These are phyloP conservation scores for Fusarium sublunatum DNA, from an alignment of 2,329 filamentous ascomycete genomes.

Conservation along the genomic window DNA sequence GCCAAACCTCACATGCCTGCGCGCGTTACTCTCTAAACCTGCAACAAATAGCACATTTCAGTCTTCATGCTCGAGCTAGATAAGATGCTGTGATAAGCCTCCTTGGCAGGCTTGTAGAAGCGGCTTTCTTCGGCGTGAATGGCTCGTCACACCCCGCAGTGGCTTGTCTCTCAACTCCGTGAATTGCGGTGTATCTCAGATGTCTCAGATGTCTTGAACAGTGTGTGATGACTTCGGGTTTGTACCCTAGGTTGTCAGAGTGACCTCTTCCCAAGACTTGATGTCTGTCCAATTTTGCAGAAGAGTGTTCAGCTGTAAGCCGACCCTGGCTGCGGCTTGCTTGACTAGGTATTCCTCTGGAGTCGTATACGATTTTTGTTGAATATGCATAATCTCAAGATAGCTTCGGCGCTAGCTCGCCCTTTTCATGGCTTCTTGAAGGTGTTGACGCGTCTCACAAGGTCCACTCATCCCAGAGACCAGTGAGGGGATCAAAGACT, in stretches of 20 bases:
- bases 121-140: slow-evolving; percentile 52
- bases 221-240: slow-evolving; percentile 54
- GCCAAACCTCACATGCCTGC: slow-evolving; percentile 56
- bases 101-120: slow-evolving; percentile 52
- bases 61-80: slow-evolving; percentile 42
- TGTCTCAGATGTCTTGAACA: slow-evolving; percentile 50
- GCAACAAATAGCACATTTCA: slow-evolving; percentile 52
- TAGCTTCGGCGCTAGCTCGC: slow-evolving; percentile 53
- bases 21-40: slow-evolving; percentile 52
- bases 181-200: slow-evolving; percentile 45
- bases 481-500: slow-evolving; percentile 56
- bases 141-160: slow-evolving; percentile 17
- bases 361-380: slow-evolving; percentile 50
- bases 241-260: slow-evolving; percentile 46
- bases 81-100: slow-evolving; percentile 51
- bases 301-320: slow-evolving; percentile 44
- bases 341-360: slow-evolving; percentile 37
- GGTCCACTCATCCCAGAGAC: slow-evolving; percentile 54
- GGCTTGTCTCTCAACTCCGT: slow-evolving; percentile 3
- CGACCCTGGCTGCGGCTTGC: slow-evolving; percentile 47
- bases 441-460: slow-evolving; percentile 52
- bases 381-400: slow-evolving; percentile 51
- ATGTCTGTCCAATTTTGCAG: slow-evolving; percentile 46
- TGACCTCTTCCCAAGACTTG: slow-evolving; percentile 42
- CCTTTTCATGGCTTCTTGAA: slow-evolving; percentile 41